These are phyloP conservation scores for Scutellaria barbata DNA, from an alignment of 257 asterid species.

Conservation along the genomic window DNA sequence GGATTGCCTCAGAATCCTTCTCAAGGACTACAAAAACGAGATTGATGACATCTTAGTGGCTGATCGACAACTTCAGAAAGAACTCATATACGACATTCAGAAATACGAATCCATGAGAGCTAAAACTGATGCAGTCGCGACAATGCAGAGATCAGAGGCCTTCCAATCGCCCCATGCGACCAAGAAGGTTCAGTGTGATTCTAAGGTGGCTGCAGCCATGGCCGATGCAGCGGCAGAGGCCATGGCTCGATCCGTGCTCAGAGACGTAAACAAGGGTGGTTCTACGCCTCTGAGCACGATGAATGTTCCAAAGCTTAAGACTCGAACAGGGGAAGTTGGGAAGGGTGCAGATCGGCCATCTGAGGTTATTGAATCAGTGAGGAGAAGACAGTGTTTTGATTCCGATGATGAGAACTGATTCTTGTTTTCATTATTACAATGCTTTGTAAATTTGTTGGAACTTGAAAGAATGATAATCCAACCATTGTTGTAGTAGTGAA, in stretches of 20 bases:
- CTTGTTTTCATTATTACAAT: neutral
- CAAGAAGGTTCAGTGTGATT: slow-evolving; percentile 31
- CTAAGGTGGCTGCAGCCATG: slow-evolving; percentile 75
- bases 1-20: slow-evolving; percentile 93
- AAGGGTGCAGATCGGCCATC: slow-evolving; percentile 52
- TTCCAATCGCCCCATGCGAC: slow-evolving; percentile 46
- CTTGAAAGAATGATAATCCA: too few species aligned
- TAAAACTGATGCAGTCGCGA: slow-evolving; percentile 64
- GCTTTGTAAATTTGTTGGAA: too few species aligned
- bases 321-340: slow-evolving; percentile 32
- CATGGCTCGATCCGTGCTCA: slow-evolving; percentile 71
- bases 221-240: slow-evolving; percentile 75
- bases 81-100: slow-evolving; percentile 85
- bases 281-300: slow-evolving; percentile 76
- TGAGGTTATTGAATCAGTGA: slow-evolving; percentile 70
- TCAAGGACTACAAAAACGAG: slow-evolving; percentile 93
- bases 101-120: slow-evolving; percentile 73
- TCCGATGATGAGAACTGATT: slow-evolving; percentile 72
- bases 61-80: slow-evolving; percentile 87
- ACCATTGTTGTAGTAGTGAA: neutral
- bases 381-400: slow-evolving; percentile 73
- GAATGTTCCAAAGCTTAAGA: slow-evolving; percentile 81
- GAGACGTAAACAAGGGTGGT: slow-evolving; percentile 61
- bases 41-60: slow-evolving; percentile 86
- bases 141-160: slow-evolving; percentile 53